Base-by-base conservation (phyloP, 805 yeast species). In the Peterozyma toletana region DNA sequence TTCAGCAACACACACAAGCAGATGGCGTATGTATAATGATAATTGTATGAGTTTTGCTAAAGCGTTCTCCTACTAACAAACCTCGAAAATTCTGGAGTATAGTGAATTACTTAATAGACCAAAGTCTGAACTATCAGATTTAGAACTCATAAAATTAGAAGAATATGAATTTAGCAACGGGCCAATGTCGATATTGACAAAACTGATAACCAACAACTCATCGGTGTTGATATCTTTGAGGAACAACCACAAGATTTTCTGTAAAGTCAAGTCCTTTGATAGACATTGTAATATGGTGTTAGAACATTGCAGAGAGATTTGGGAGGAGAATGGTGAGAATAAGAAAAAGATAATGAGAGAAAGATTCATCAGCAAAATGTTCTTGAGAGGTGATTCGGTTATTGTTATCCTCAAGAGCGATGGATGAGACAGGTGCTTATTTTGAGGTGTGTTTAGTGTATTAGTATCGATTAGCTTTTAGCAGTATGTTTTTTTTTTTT, bases 371-470 rank as follows among this genome's bases (percentile, higher is more conserved):
- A 78, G 89, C 47, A 93, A 93, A 64, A 70, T 93, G 77, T 93
- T 93, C 57, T 68, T 93, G 35, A 75, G 99, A 63, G 99, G 99
- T 2, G 99, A 93, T 62, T 86, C 96, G 0, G 96, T 93, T 16
- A 86, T 93, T 45, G 81, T 93, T 30, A 80, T 93, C 7, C 69
- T 86, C 52, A 80, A 78, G 50, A 66, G 29, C 51, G 43, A 35
- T 42, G 53, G 46, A 33, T 43, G 27, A 21, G 27, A 15, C 29
- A 43, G 16, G 30, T 27, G n/a, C 11, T 3, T 18, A 15, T 11
- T 7, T 21, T 21, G 7, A 7, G 27, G 27, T 21, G 27, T 21
- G 27, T 21, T 21, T 21, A 21, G 4, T 21, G 27, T 21, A 21
- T 21, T 21, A 21, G 7, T 21, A 21, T 21, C 5, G 5, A 35